Percentiles rank a stretch among this genome's conserved stretches.
These are phyloP conservation scores for Penicillium sp. DNA, from an alignment of 2,329 filamentous ascomycete genomes.

Conservation along the genomic window DNA sequence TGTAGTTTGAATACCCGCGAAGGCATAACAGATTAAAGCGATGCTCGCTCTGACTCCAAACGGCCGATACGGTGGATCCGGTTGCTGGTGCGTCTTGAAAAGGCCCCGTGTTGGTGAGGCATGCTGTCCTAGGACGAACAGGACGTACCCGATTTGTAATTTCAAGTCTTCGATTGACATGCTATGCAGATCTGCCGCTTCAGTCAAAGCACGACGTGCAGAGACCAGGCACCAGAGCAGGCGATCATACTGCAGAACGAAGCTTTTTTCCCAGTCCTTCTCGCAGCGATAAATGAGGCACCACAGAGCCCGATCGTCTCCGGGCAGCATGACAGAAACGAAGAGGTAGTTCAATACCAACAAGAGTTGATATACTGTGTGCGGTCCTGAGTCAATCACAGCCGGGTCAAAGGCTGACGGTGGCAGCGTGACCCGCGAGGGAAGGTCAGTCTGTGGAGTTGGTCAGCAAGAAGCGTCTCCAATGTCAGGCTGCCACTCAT, in stretches of 20 bases:
- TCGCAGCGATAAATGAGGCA: not conserved
- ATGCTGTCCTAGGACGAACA: not conserved
- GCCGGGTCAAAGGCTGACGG: not conserved
- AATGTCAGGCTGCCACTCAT: not conserved
- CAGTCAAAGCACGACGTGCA: not conserved
- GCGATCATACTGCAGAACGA: not conserved
- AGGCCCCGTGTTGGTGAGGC: not conserved
- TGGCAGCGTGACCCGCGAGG: not conserved
- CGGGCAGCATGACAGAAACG: not conserved
- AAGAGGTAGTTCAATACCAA: not conserved
- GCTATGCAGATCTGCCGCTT: not conserved
- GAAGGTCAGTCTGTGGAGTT: not conserved
- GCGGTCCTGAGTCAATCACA: not conserved
- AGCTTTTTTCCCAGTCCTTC: not conserved
- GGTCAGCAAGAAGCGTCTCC: not conserved
- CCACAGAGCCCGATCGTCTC: not conserved
- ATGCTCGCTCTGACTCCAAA: conserved; percentile 2
- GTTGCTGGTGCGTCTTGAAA: not conserved
- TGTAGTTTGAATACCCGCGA: not conserved
- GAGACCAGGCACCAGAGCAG: not conserved
- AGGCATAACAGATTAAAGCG: not conserved
- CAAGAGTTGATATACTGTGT: not conserved
- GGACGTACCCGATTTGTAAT: not conserved
- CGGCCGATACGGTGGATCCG: not conserved
- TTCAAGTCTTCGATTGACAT: not conserved